Conservation (phyloP, 1,139 yeast species). For the Candida anutae region DNA sequence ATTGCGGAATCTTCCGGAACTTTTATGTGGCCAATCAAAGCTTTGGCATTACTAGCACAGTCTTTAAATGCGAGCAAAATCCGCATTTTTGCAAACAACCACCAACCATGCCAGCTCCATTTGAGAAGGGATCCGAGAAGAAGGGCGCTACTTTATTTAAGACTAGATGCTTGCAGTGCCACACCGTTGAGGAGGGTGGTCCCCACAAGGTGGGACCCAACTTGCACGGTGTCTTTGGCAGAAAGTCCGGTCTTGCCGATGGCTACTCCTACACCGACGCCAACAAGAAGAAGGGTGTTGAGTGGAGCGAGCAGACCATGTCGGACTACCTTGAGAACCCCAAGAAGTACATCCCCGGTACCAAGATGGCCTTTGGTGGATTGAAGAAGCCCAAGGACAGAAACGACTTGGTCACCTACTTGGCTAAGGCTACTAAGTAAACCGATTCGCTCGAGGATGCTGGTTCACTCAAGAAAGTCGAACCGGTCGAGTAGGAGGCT, state of each 20-base stretch:
- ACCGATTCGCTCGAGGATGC: conserved; percentile 1
- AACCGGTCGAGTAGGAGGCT: too few relatives aligned
- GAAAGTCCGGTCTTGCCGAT: conserved; percentile 84
- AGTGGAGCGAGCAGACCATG: conserved; percentile 84
- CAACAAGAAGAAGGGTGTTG: conserved; percentile 91
- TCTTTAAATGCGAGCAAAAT: not conserved
- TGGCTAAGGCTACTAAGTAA: conserved; percentile 70
- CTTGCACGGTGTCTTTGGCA: conserved; percentile 89
- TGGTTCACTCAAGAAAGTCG: too few relatives aligned
- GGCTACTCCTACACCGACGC: conserved; percentile 98
- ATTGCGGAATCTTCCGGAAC: too few relatives aligned
- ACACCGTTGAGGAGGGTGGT: conserved; percentile 93
- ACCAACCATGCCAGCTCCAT: conserved; percentile 51
- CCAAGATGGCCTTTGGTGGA: conserved; percentile 99
- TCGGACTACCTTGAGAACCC: conserved; percentile 97
- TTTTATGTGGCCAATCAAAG: conserved; percentile 1
- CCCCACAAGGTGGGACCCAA: conserved; percentile 99
- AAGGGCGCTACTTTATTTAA: conserved; percentile 98
- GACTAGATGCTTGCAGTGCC: conserved; percentile 99
- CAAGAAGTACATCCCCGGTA: conserved; percentile 99
- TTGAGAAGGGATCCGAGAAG: conserved; percentile 76
- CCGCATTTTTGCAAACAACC: not conserved
- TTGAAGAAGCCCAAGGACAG: conserved; percentile 98
- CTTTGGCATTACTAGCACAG: conserved; percentile 1
- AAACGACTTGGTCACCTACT: conserved; percentile 91